A percentile compares a stretch with the other conserved stretches of the same genome.
Conservation (phyloP, 495 filamentous ascomycete genomes). For the Staphylotrichum longicolle region DNA sequence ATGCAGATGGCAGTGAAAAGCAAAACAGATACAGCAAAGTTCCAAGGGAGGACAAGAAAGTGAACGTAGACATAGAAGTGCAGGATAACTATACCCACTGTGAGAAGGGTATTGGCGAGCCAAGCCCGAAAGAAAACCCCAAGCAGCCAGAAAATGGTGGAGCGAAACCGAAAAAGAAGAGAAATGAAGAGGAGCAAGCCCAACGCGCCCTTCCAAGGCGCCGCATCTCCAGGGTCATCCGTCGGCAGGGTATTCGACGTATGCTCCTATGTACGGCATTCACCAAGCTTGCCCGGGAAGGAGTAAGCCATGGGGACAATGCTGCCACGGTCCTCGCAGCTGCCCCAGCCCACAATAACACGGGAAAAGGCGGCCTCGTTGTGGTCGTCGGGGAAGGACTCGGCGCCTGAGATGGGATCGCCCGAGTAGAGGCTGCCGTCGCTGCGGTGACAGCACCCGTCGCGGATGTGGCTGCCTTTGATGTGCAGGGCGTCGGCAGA, state of each 20-base stretch:
- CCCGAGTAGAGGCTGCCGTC: background rate
- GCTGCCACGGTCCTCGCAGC: background rate
- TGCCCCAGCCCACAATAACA: background rate
- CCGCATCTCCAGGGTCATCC: too few species aligned
- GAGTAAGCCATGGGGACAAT: background rate
- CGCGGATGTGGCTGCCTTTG: background rate
- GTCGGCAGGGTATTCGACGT: background rate
- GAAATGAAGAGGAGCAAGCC: too few species aligned
- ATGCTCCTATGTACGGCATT: background rate
- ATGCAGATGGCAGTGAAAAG: too few species aligned
- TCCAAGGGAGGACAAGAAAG: too few species aligned
- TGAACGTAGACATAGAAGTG: too few species aligned
- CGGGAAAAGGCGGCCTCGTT: background rate
- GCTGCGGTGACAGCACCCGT: constrained; percentile 2
- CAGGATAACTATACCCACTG: too few species aligned
- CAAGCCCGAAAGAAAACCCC: too few species aligned
- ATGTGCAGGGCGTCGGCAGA: background rate
- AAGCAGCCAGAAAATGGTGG: too few species aligned
- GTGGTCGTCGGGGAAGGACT: constrained; percentile 4
- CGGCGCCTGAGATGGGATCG: background rate
- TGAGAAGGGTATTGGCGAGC: too few species aligned
- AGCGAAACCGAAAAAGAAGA: too few species aligned
- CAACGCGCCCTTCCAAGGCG: background rate
- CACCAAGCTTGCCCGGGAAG: background rate
- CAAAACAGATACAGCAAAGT: too few species aligned